Evolutionary conservation across 768 basidiomycete species (phyloP).

Genomic region (Lactarius quietus): DNA sequence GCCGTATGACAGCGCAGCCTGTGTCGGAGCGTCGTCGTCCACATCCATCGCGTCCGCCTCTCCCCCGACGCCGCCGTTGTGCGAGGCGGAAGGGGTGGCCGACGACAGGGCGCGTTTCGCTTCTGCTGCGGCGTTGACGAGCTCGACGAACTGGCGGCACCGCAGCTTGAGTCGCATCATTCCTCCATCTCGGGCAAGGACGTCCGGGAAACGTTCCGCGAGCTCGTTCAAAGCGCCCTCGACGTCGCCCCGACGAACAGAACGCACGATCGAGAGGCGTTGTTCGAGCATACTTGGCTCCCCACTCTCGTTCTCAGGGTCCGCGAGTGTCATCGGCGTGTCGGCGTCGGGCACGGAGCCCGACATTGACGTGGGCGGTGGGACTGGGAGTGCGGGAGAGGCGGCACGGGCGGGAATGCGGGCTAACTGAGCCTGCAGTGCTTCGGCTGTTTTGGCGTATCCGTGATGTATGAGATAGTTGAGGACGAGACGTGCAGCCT

Average conservation of each 20-base stretch:
- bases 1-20: slow-evolving; percentile 67
- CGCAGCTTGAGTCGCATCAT: slow-evolving; percentile 77
- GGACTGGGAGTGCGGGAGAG: slow-evolving; percentile 24
- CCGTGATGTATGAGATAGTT: slow-evolving; percentile 85
- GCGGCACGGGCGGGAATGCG: slow-evolving; percentile 7
- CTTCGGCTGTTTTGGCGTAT: slow-evolving; percentile 65
- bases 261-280: slow-evolving; percentile 67
- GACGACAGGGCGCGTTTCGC: slow-evolving; percentile 16
- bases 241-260: slow-evolving; percentile 65
- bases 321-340: slow-evolving; percentile 23
- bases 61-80: slow-evolving; percentile 22
- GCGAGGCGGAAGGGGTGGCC: slow-evolving; percentile 2
- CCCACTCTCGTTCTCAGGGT: slow-evolving; percentile 42
- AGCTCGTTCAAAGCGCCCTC: slow-evolving; percentile 62
- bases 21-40: slow-evolving; percentile 45
- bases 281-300: slow-evolving; percentile 42
- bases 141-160: slow-evolving; percentile 83
- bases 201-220: slow-evolving; percentile 53
- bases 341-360: slow-evolving; percentile 24
- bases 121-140: slow-evolving; percentile 33
- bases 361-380: slow-evolving; percentile 20
- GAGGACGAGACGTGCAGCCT: slow-evolving; percentile 66
- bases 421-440: slow-evolving; percentile 53
- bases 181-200: slow-evolving; percentile 63
- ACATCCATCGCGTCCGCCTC: slow-evolving; percentile 48